These are phyloP conservation scores for Annulohypoxylon maeteangense DNA, from an alignment of 495 filamentous ascomycete genomes.

Conservation along the genomic window DNA sequence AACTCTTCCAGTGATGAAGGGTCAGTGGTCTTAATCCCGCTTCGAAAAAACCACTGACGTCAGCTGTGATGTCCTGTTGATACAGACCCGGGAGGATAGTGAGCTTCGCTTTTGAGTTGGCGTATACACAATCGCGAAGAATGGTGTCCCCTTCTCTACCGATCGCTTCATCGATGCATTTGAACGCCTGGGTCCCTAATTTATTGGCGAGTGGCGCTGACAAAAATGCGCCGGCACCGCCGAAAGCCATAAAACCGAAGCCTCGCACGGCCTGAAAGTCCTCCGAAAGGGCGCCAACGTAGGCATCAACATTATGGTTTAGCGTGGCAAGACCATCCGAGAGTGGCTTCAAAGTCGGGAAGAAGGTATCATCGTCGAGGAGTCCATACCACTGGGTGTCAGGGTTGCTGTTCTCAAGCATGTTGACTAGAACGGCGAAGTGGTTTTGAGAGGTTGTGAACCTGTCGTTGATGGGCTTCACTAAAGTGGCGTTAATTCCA, in stretches of 20 bases:
- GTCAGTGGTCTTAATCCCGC: constrained; percentile 66
- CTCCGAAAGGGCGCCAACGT: constrained; percentile 73
- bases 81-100: constrained; percentile 68
- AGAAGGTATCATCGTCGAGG: constrained; percentile 80
- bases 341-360: constrained; percentile 70
- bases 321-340: constrained; percentile 56
- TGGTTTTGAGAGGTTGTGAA: constrained; percentile 66
- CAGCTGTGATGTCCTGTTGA: constrained; percentile 71
- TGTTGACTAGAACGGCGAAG: constrained; percentile 69
- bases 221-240: constrained; percentile 75
- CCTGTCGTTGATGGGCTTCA: constrained; percentile 61
- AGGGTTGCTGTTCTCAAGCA: constrained; percentile 62
- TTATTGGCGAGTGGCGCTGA: constrained; percentile 67
- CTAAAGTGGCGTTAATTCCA: constrained; percentile 65
- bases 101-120: constrained; percentile 64
- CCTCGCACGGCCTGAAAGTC: constrained; percentile 66
- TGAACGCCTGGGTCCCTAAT: constrained; percentile 63
- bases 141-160: constrained; percentile 68
- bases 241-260: constrained; percentile 74
- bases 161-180: constrained; percentile 63
- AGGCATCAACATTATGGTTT: constrained; percentile 63
- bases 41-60: constrained; percentile 72
- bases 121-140: constrained; percentile 70
- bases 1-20: constrained; percentile 74
- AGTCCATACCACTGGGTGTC: constrained; percentile 72